Percentiles rank a stretch among this genome's conserved stretches.
Evolutionary conservation across 495 filamentous ascomycete species (phyloP).

Genomic region (Collariella sp.): DNA sequence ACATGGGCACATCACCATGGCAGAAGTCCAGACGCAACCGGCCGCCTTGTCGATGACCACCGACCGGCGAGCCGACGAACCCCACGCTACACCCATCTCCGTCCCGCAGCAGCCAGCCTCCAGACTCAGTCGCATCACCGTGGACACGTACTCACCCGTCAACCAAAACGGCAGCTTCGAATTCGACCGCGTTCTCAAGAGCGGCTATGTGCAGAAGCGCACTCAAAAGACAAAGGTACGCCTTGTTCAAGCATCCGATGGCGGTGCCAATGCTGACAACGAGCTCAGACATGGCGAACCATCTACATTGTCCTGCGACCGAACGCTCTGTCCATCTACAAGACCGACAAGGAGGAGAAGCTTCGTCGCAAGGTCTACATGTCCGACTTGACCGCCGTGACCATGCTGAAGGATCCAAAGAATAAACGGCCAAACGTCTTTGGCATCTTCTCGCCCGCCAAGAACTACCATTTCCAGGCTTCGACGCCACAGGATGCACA

Average conservation of each 20-base stretch:
- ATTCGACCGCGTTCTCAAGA: conserved; percentile 86
- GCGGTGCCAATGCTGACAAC: conserved; percentile 6
- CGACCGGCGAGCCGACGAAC: conserved; percentile 13
- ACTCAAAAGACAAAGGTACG: conserved; percentile 88
- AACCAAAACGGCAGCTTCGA: conserved; percentile 94
- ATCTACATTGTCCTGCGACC: conserved; percentile 86
- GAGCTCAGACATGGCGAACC: conserved; percentile 69
- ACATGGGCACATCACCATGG: conserved; percentile 19
- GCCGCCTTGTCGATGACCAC: conserved; percentile 13
- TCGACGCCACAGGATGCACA: conserved; percentile 62
- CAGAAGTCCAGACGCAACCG: conserved; percentile 23
- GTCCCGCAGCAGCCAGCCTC: conserved; percentile 14
- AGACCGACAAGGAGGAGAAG: conserved; percentile 79
- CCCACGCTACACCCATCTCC: conserved; percentile 17
- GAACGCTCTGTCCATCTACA: conserved; percentile 92
- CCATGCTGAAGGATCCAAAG: conserved; percentile 79
- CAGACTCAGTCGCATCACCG: conserved; percentile 15
- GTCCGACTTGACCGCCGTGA: conserved; percentile 84
- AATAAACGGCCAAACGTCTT: conserved; percentile 73
- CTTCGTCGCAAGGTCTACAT: conserved; percentile 79
- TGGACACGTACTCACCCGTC: conserved; percentile 49
- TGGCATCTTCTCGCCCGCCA: conserved; percentile 83
- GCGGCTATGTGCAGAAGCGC: conserved; percentile 74
- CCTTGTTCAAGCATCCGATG: not conserved
- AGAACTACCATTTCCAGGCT: conserved; percentile 85